Evolutionary conservation across 1,284 basidiomycete genomes (phyloP).

Genomic region (Leccinum solheimii): DNA sequence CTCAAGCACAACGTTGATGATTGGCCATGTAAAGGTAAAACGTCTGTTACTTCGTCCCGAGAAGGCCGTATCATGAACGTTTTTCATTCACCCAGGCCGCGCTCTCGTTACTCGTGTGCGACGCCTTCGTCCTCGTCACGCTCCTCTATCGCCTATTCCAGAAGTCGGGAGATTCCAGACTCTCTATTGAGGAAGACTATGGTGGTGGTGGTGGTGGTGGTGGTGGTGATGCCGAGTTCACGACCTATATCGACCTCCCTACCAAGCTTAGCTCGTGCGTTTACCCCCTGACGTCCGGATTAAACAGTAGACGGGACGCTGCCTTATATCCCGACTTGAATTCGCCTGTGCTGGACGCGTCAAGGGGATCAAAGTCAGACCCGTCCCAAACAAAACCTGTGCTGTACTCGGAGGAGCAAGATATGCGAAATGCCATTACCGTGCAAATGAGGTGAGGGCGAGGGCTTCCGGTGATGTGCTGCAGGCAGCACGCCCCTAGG

Average conservation of each 20-base stretch:
- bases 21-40: conserved; percentile 28
- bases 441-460: not conserved
- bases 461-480: not conserved
- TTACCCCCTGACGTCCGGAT: not conserved
- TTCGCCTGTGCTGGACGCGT: not conserved
- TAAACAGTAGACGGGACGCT: not conserved
- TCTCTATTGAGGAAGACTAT: not conserved
- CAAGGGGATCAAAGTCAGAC: not conserved
- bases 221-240: conserved; percentile 12
- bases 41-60: not conserved
- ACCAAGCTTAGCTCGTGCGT: conserved; percentile 8
- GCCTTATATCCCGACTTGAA: not conserved
- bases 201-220: not conserved
- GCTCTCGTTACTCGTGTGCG: conserved; percentile 24
- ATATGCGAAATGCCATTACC: not conserved
- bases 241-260: conserved; percentile 20
- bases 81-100: conserved; percentile 15
- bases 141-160: conserved; percentile 15
- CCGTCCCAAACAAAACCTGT: not conserved
- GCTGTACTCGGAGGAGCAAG: not conserved
- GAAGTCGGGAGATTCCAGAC: not conserved
- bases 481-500: not conserved
- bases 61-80: not conserved
- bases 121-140: conserved; percentile 21
- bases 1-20: conserved; percentile 10